These are phyloP conservation scores for Gossypium trilobum DNA, from an alignment of 441 rosid species.

Conservation along the genomic window DNA sequence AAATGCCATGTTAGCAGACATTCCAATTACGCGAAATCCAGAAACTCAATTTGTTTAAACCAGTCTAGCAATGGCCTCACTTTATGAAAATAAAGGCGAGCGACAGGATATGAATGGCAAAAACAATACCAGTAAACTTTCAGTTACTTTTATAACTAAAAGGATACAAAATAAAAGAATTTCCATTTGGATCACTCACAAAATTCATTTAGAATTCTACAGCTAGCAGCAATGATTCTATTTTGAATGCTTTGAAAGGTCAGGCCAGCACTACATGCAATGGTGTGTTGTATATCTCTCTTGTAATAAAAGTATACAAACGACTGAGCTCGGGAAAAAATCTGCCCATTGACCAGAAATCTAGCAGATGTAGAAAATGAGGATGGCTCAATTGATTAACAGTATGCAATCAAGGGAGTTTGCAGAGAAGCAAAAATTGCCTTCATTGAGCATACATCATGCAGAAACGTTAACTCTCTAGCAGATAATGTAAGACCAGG, in stretches of 20 bases:
- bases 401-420: neutral
- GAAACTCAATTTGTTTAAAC: neutral
- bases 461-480: constrained; percentile 1
- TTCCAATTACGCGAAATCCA: neutral
- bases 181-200: neutral
- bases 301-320: neutral
- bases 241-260: neutral
- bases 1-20: neutral
- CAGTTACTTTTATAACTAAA: neutral
- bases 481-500: neutral
- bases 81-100: neutral
- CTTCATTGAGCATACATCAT: neutral
- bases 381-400: neutral
- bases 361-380: neutral
- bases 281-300: neutral
- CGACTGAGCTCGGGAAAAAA: neutral
- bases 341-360: neutral
- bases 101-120: neutral
- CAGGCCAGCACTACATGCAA: neutral
- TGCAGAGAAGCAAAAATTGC: constrained; percentile 6
- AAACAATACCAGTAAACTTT: neutral
- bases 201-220: neutral
- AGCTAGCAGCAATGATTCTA: neutral
- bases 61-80: neutral
- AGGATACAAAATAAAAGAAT: neutral